Percentiles rank a stretch among this genome's conserved stretches.
These are phyloP conservation scores for Aspergillus wentii DNA, from an alignment of 495 filamentous ascomycete genomes.

Conservation along the genomic window DNA sequence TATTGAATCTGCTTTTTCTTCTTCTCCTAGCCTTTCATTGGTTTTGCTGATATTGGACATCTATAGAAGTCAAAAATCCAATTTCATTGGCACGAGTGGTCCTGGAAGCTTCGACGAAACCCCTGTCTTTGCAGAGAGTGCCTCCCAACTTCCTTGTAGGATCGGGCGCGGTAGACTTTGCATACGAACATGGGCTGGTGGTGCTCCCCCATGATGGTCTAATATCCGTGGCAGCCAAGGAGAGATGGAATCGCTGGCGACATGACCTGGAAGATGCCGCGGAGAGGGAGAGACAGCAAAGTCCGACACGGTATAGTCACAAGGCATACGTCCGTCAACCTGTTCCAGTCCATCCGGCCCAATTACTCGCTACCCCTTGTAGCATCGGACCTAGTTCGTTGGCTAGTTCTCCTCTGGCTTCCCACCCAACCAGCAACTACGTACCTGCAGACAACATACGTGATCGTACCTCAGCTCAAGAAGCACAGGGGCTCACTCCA, in stretches of 20 bases:
- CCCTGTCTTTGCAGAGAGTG: constrained; percentile 76
- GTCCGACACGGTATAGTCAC: constrained; percentile 10
- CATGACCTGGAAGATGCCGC: constrained; percentile 63
- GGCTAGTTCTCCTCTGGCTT: constrained; percentile 2
- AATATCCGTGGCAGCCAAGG: constrained; percentile 65
- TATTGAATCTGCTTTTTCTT: not conserved
- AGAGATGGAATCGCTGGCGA: constrained; percentile 73
- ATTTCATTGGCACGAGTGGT: constrained; percentile 80
- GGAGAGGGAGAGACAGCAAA: constrained; percentile 8
- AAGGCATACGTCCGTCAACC: constrained; percentile 14
- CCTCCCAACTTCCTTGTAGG: constrained; percentile 90
- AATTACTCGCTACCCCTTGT: constrained; percentile 9
- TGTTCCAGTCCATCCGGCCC: constrained; percentile 6
- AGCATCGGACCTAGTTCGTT: constrained; percentile 4
- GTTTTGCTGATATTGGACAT: constrained; percentile 3
- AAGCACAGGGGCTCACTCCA: not conserved
- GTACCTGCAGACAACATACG: too few species aligned
- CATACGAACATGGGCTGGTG: constrained; percentile 66
- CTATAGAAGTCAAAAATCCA: constrained; percentile 82
- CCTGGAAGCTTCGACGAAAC: constrained; percentile 65
- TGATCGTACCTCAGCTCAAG: not conserved
- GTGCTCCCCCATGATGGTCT: constrained; percentile 66
- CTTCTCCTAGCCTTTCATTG: too few species aligned
- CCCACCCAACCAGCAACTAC: too few species aligned
- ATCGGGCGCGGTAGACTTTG: constrained; percentile 78